phyloP scores from a whole-genome alignment of 2,329 filamentous ascomycete species.

The Paradendryphiella salina region DNA sequence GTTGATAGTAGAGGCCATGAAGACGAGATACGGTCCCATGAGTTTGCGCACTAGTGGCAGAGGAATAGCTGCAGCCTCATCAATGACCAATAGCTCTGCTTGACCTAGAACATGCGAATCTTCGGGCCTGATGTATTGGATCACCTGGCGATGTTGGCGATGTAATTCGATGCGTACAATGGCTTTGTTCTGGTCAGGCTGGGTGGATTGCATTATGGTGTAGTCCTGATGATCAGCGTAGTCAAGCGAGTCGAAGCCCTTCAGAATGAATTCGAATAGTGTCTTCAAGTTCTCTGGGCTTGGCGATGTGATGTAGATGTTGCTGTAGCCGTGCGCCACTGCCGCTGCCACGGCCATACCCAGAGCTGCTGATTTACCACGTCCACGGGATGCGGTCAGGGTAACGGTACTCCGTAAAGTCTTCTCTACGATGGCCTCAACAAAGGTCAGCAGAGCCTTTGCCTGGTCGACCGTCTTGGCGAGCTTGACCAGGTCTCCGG shows the following conservation, averaged over 20 bases:
- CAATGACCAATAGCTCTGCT: conserved; percentile 92
- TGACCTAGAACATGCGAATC: conserved; percentile 94
- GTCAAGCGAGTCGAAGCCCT: conserved; percentile 90
- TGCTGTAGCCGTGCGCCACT: conserved; percentile 94
- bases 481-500: conserved; percentile 80
- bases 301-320: conserved; percentile 98
- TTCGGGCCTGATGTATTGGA: conserved; percentile 97
- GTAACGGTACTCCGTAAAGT: conserved; percentile 91
- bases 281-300: conserved; percentile 99
- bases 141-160: conserved; percentile 91
- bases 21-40: conserved; percentile 95
- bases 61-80: conserved; percentile 96
- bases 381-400: conserved; percentile 87
- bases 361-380: conserved; percentile 94
- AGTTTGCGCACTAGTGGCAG: conserved; percentile 89
- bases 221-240: conserved; percentile 97
- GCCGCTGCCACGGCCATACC: conserved; percentile 94
- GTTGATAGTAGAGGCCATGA: conserved; percentile 99
- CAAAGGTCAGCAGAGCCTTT: conserved; percentile 94
- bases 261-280: conserved; percentile 97
- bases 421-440: conserved; percentile 95
- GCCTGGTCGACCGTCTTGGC: conserved; percentile 94
- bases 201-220: conserved; percentile 96
- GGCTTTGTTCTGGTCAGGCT: conserved; percentile 98
- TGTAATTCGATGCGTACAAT: conserved; percentile 97